A percentile compares a stretch with the other conserved stretches of the same genome.
These are phyloP conservation scores for Coemansia sp. DNA, from an alignment of 192 early-diverging fungal species.

Conservation along the genomic window DNA sequence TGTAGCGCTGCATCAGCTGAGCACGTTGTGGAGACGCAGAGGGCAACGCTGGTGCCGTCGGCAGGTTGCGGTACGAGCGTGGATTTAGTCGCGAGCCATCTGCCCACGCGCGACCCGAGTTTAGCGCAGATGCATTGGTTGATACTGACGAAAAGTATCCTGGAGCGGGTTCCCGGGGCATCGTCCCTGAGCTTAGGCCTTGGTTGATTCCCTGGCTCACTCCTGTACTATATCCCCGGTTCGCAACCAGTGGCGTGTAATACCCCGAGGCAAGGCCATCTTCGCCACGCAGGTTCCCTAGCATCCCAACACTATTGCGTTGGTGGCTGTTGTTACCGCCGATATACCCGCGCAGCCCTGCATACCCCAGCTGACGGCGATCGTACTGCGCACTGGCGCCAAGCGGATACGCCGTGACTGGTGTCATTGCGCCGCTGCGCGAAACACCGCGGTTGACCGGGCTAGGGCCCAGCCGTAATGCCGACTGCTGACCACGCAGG, in stretches of 20 bases:
- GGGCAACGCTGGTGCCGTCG: constrained; percentile 3
- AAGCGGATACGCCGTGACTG: constrained; percentile 5
- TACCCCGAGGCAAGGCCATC: constrained; percentile 21
- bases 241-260: constrained; percentile 26
- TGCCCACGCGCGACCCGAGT: not conserved
- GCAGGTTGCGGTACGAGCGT: constrained; percentile 5
- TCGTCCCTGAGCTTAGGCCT: constrained; percentile 21
- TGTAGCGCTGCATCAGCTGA: constrained; percentile 27
- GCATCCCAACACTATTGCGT: constrained; percentile 3
- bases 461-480: constrained; percentile 19
- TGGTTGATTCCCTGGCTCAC: constrained; percentile 16
- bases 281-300: constrained; percentile 15
- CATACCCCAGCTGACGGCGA: constrained; percentile 36
- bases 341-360: constrained; percentile 52
- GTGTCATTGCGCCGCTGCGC: constrained; percentile 36
- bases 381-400: constrained; percentile 18
- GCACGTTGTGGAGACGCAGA: constrained; percentile 40
- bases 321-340: constrained; percentile 28
- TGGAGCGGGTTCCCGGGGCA: constrained; percentile 41
- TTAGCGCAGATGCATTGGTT: constrained; percentile 20
- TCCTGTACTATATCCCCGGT: constrained; percentile 15
- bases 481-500: constrained; percentile 27
- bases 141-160: constrained; percentile 32
- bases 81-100: constrained; percentile 3
- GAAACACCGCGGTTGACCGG: constrained; percentile 34